Evolutionary conservation across 1,284 basidiomycete genomes (phyloP).

Genomic region (Wolfiporia cocos): DNA sequence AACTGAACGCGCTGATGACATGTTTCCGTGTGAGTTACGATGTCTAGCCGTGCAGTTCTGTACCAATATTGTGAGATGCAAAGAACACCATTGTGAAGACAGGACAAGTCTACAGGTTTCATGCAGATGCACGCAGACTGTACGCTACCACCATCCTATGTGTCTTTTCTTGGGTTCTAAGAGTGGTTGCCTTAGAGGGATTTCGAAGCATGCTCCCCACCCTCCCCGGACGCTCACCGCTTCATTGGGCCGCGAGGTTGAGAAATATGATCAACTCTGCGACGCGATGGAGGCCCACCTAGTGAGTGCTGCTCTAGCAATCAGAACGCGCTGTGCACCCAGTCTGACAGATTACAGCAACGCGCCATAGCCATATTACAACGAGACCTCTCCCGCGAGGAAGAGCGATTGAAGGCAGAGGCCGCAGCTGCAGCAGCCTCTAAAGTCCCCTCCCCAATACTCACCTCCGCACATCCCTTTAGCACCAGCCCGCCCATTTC

Average conservation of each 20-base stretch:
- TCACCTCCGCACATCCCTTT: slow-evolving; percentile 13
- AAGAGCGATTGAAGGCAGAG: slow-evolving; percentile 44
- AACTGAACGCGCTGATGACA: slow-evolving; percentile 47
- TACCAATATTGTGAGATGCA: too few relatives aligned
- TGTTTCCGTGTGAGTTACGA: slow-evolving; percentile 46
- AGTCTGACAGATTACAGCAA: slow-evolving; percentile 34
- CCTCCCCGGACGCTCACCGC: slow-evolving; percentile 60
- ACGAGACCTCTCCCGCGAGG: slow-evolving; percentile 57
- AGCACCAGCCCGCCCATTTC: slow-evolving; percentile 12
- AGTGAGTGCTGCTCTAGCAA: slow-evolving; percentile 33
- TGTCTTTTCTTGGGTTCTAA: background rate
- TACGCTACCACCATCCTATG: slow-evolving; percentile 25
- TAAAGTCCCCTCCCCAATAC: slow-evolving; percentile 14
- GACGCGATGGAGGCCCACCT: slow-evolving; percentile 67
- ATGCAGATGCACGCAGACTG: slow-evolving; percentile 58
- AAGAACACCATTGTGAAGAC: slow-evolving; percentile 65
- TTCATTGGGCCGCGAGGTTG: slow-evolving; percentile 62
- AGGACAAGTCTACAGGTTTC: slow-evolving; percentile 63
- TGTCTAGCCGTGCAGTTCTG: too few relatives aligned
- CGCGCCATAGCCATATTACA: slow-evolving; percentile 66
- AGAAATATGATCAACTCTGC: slow-evolving; percentile 72
- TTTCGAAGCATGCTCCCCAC: slow-evolving; percentile 49
- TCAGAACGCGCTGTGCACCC: background rate
- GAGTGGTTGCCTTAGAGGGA: too few relatives aligned
- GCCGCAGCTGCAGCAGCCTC: slow-evolving; percentile 20